Evolutionary conservation across 257 asterid genomes (phyloP).

Genomic region (Gardenia jasminoides): DNA sequence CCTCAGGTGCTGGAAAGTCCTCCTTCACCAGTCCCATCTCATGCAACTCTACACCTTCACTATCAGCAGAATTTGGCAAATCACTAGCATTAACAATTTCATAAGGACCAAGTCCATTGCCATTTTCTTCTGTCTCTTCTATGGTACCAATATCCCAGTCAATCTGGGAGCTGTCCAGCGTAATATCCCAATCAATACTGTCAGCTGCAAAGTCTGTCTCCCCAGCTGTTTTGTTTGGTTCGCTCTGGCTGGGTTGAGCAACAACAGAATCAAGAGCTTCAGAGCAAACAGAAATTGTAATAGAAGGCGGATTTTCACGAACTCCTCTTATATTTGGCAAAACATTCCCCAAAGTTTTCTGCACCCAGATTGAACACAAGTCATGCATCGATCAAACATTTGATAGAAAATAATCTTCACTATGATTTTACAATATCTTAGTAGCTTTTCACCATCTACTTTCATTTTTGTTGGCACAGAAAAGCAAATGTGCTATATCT

Average conservation of each 20-base stretch:
- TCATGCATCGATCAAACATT: not conserved
- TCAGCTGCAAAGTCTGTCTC: conserved; percentile 43
- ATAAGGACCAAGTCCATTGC: conserved; percentile 88
- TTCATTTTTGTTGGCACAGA: not conserved
- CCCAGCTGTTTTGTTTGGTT: conserved; percentile 29
- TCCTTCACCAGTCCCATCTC: conserved; percentile 34
- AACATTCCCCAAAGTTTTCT: conserved; percentile 53
- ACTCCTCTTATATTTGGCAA: conserved; percentile 53
- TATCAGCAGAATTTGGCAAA: conserved; percentile 46
- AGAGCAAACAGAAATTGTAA: conserved; percentile 52
- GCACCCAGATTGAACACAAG: conserved; percentile 29
- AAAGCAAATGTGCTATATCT: not conserved
- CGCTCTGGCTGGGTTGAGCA: conserved; percentile 38
- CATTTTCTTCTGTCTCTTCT: conserved; percentile 72
- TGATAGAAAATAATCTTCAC: not conserved
- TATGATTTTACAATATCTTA: not conserved
- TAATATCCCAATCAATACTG: conserved; percentile 86
- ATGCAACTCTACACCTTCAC: conserved; percentile 31
- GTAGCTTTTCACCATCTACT: not conserved
- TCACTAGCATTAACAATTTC: conserved; percentile 91
- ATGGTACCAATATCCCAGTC: conserved; percentile 88
- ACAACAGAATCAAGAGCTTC: conserved; percentile 42
- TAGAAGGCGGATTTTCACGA: conserved; percentile 68
- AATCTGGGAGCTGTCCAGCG: conserved; percentile 74
- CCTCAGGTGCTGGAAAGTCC: conserved; percentile 40